Evolutionary conservation across 192 early-diverging fungal species (phyloP), one percentile per base, ranked within the genome.

Genomic region (Gigaspora rosea): DNA sequence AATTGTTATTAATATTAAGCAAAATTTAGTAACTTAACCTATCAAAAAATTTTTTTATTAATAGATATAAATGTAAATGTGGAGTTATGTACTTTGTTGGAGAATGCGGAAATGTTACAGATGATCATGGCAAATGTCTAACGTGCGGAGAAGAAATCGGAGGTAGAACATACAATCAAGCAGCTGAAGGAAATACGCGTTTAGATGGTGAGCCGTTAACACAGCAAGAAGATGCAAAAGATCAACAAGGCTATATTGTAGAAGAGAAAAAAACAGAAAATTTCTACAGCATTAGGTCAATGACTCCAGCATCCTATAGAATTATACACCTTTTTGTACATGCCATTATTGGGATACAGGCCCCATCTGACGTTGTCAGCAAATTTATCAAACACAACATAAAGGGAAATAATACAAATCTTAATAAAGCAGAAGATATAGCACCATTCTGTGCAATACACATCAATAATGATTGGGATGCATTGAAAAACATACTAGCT

Each of bases 261-360:
- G 69, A 79, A 54, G 3, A 46, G 11, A 10, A 11, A 16, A 76
- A 36, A n/a, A 18, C 0, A 3, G 75, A 76, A 18, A 63, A 22
- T n/a, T 20, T 63, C 10, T 32, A 79, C 27, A 65, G 13, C 22
- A 33, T 67, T 11, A 46, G 78, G 4, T n/a, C 47, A 35, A 16
- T 79, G 52, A 15, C 78, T 22, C 78, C 78, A 46, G 27, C 71
- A 10, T 51, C 78, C 7, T 79, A 79, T 68, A 46, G 78, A 36
- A 65, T 79, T 41, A 41, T 79, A 1, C 78, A 75, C 56, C 48
- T 79, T 41, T 79, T 79, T 57, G 46, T 73, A 65, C 78, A 79
- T 57, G n/a, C 61, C 11, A 65, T 79, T n/a, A 66, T 79, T 65
- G 78, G 75, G 36, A 46, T 41, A 46, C 75, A 22, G 16, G 12